A percentile compares a stretch with the other conserved stretches of the same genome.
Conservation (phyloP, 106 monocot species). For the Xerophyta viscosa region DNA sequence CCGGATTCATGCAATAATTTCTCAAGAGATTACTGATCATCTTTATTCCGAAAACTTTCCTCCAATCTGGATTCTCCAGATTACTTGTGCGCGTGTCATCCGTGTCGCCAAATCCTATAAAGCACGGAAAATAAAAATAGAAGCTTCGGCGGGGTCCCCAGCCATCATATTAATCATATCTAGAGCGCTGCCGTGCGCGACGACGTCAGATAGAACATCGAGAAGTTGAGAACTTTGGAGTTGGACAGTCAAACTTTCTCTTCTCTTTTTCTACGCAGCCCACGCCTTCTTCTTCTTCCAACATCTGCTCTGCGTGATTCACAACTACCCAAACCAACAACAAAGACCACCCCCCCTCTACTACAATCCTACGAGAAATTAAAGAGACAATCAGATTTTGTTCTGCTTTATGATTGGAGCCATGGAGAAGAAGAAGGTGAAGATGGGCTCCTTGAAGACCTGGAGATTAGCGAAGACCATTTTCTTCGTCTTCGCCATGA, state of each 20-base stretch:
- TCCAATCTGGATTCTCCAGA: too few relatives aligned
- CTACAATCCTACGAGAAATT: too few relatives aligned
- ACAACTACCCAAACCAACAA: background rate
- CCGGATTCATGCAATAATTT: too few relatives aligned
- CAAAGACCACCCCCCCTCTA: too few relatives aligned
- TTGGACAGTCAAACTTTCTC: background rate
- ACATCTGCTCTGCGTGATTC: background rate
- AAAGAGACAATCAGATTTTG: background rate
- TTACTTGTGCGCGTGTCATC: too few relatives aligned
- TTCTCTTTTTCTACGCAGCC: background rate
- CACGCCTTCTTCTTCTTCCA: background rate
- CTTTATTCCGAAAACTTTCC: too few relatives aligned
- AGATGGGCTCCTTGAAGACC: background rate
- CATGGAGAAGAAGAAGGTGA: constrained; percentile 3
- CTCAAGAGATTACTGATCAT: too few relatives aligned
- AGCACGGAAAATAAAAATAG: too few relatives aligned
- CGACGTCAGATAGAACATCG: background rate
- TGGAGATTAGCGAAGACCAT: constrained; percentile 38
- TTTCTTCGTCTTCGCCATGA: constrained; percentile 39
- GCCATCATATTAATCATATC: too few relatives aligned
- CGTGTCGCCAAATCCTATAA: too few relatives aligned
- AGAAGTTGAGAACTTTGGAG: too few relatives aligned
- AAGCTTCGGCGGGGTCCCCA: too few relatives aligned
- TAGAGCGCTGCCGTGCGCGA: constrained; percentile 2
- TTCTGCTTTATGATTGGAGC: background rate